Conservation (phyloP, 2,329 filamentous ascomycete genomes). For the Cucurbitaria berberidis region DNA sequence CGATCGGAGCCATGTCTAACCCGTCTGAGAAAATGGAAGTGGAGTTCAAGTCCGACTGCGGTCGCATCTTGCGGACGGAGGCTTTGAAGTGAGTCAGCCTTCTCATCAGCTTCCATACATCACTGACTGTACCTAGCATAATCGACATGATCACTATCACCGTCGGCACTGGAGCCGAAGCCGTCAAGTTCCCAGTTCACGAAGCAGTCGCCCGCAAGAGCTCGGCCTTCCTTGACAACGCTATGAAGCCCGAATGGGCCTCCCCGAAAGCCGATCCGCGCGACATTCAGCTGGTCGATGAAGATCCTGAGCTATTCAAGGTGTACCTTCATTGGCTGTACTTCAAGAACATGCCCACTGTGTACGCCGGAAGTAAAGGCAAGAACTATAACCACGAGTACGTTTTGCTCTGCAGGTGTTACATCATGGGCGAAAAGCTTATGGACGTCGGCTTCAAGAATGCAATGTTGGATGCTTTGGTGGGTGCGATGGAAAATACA, state of each 20-base stretch:
- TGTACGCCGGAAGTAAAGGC: background rate
- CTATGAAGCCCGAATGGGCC: background rate
- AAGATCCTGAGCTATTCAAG: constrained; percentile 14
- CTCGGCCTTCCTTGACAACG: background rate
- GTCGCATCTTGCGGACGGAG: background rate
- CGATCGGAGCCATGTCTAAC: background rate
- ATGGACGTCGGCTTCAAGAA: constrained; percentile 25
- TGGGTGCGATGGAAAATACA: constrained; percentile 18
- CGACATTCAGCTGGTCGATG: constrained; percentile 13
- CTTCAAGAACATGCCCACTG: constrained; percentile 10
- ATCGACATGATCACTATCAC: background rate
- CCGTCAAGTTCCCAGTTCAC: background rate
- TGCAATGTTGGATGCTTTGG: constrained; percentile 17
- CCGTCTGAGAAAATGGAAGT: background rate
- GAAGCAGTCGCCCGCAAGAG: background rate
- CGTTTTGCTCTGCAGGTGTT: constrained; percentile 1
- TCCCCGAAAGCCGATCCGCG: background rate
- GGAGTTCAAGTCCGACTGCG: background rate
- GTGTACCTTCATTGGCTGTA: constrained; percentile 19
- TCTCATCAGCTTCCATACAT: background rate
- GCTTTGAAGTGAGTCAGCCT: background rate
- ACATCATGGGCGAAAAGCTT: constrained; percentile 23
- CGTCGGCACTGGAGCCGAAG: background rate
- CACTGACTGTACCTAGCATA: background rate
- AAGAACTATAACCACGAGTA: background rate